Base-by-base conservation (phyloP, 2,329 filamentous ascomycete species). In the Davidsoniella virescens region DNA sequence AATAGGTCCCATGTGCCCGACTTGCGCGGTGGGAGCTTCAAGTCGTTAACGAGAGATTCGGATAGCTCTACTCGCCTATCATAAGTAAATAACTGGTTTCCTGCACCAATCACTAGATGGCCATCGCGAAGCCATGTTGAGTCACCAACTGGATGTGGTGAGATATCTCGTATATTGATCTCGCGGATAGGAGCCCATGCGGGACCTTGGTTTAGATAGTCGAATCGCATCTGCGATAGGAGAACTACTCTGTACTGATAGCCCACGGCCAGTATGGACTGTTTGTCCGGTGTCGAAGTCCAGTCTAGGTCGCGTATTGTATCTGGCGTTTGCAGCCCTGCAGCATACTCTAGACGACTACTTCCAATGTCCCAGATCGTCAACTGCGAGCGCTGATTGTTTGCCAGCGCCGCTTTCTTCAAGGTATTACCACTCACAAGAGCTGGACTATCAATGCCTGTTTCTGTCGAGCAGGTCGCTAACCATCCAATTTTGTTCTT, bases 291-390 rank as follows among this genome's bases (percentile, higher is more conserved):
- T 0, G 88, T 94, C 2, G 85, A 90, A 1, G 87, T 90, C 90
- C 90, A 95, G 62, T 94, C 87, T 10, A 95, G 74, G 62, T 94
- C 88, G 55, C 82, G 79, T 39, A 95, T 87, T 5, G 73, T 75
- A 57, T 92, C 83, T 53, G 82, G 74, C 10, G 73, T 71, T 55
- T 82, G 74, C 55, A 87, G 92, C 26, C 78, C 73, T 58, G 90
- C 77, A 54, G 84, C 75, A 59, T 85, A 87, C 62, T 95, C 88
- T 5, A 94, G 71, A 55, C 87, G 81, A 2, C 80, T 80, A 50
- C 82, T 84, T 55, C 82, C 78, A 9, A 86, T 84, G 59, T 94
- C 88, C 90, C 88, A 95, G 46, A 95, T 94, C 0, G 85, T 93
- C 46, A 95, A 67, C 39, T 80, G 77, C 0, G 82, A 87, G 55